Percentiles rank a stretch among this genome's conserved stretches.
These are phyloP conservation scores for Paragyromitra xinjiangensis DNA, from an alignment of 495 filamentous ascomycete genomes.

Conservation along the genomic window DNA sequence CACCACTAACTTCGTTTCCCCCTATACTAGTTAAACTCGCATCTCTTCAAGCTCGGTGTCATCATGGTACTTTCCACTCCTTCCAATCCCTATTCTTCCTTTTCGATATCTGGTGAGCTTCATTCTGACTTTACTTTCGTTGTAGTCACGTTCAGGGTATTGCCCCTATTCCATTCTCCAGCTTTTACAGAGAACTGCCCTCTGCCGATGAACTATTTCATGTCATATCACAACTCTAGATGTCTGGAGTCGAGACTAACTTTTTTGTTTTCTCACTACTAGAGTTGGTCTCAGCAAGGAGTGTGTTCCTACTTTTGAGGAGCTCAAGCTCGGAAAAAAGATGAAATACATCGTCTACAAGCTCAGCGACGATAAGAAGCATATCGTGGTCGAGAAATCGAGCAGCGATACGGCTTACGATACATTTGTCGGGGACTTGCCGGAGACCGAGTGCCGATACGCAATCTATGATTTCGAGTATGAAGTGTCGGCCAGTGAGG, in stretches of 20 bases:
- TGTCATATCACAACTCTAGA: not conserved
- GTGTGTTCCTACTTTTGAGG: conserved; percentile 84
- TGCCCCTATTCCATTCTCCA: conserved; percentile 35
- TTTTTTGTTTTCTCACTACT: conserved; percentile 25
- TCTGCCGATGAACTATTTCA: not conserved
- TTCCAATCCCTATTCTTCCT: not conserved
- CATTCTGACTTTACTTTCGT: conserved; percentile 36
- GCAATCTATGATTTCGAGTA: conserved; percentile 95
- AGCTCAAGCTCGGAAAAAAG: conserved; percentile 87
- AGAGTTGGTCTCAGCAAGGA: conserved; percentile 83
- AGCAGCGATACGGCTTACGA: conserved; percentile 63
- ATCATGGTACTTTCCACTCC: conserved; percentile 46
- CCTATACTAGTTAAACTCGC: conserved; percentile 25
- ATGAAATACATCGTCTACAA: conserved; percentile 98
- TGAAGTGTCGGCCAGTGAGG: conserved; percentile 78
- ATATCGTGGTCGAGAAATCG: conserved; percentile 82
- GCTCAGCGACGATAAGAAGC: conserved; percentile 89
- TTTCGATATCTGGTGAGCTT: conserved; percentile 4
- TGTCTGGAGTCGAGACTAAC: conserved; percentile 17
- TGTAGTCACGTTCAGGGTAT: conserved; percentile 58
- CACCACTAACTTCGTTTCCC: conserved; percentile 45
- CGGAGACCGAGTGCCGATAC: conserved; percentile 67
- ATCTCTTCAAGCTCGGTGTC: conserved; percentile 35
- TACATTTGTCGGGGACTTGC: conserved; percentile 34
- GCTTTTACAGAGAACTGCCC: not conserved